Evolutionary conservation across 2,329 filamentous ascomycete species (phyloP).

Genomic region (Furcasterigmium furcatum): DNA sequence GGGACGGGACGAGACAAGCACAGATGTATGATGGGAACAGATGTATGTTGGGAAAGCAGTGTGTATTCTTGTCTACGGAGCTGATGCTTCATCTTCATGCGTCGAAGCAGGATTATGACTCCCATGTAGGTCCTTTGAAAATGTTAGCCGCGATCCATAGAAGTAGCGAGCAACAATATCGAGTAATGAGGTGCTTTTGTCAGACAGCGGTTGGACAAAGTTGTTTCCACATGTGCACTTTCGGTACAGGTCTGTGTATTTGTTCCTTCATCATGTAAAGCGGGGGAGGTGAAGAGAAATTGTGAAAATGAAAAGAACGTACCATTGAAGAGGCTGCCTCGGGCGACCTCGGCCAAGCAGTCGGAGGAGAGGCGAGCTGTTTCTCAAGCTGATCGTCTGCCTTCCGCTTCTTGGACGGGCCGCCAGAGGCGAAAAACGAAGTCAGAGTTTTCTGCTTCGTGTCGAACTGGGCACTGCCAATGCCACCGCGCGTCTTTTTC

Average conservation of each 20-base stretch:
- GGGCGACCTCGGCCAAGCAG: not conserved
- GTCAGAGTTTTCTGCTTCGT: conserved; percentile 72
- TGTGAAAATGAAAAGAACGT: conserved; percentile 21
- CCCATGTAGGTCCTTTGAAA: too few relatives aligned
- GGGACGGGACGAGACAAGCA: conserved; percentile 50
- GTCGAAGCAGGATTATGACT: too few relatives aligned
- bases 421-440: conserved; percentile 58
- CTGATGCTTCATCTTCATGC: too few relatives aligned
- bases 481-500: conserved; percentile 77
- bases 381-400: conserved; percentile 20
- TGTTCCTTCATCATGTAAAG: conserved; percentile 67
- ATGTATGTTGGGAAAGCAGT: not conserved
- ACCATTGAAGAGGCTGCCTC: conserved; percentile 26
- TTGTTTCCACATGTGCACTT: conserved; percentile 62
- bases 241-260: conserved; percentile 86
- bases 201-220: conserved; percentile 79
- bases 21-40: conserved; percentile 43
- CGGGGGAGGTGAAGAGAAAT: conserved; percentile 18
- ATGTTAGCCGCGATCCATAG: not conserved
- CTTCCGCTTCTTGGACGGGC: conserved; percentile 45
- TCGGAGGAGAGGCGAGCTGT: conserved; percentile 1
- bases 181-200: not conserved
- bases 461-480: conserved; percentile 76
- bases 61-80: not conserved
- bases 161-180: not conserved